Base-by-base conservation (phyloP, 2,329 filamentous ascomycete genomes). In the Hypocrella siamensis region DNA sequence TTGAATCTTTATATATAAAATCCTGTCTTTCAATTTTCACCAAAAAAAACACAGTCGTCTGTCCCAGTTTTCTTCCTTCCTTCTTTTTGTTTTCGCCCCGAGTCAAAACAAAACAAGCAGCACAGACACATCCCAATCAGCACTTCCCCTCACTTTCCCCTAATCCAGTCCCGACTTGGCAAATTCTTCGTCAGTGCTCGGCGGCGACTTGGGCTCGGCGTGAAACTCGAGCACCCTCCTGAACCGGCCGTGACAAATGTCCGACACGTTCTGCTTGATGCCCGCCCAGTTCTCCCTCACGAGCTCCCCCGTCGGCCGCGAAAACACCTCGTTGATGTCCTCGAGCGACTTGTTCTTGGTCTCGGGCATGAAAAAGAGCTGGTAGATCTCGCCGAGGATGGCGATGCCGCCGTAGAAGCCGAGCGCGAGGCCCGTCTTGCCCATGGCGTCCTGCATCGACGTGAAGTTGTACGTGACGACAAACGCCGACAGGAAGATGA, bases 341-440 rank as follows among this genome's bases (percentile, higher is more conserved):
- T 82, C 78, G 0, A 82, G 64, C 3, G 56, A 63, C 52, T 65
- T 67, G 48, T 75, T 70, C 60, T 80, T 80, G 3, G 76, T 81
- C 58, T 81, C 75, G 0, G 75, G 76, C 78, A 82, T 82, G 54
- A 81, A 82, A 31, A 81, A 48, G 29, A 81, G 59, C 54, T 82
- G 77, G 51, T 81, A 82, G 42, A 79, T 57, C 67, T 75, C 79
- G 10, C 75, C 78, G 0, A 82, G 8, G 1, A 78, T 63, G 0
- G 77, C 77, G 33, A 82, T 81, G 12, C 78, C 78, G 4, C 78
- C 77, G 48, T 80, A 83, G 53, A 83, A 82, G 3, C 78, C 78
- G 0, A 82, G 62, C 0, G 69, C 61, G 1, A 82, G 58, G 8
- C 78, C 77, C 2, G 74, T 79, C 21, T 55, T 60, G 6, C 63